Percentiles rank a stretch among this genome's conserved stretches.
phyloP scores from a whole-genome alignment of 2,329 filamentous ascomycete genomes.

The Aspergillus sergii region DNA sequence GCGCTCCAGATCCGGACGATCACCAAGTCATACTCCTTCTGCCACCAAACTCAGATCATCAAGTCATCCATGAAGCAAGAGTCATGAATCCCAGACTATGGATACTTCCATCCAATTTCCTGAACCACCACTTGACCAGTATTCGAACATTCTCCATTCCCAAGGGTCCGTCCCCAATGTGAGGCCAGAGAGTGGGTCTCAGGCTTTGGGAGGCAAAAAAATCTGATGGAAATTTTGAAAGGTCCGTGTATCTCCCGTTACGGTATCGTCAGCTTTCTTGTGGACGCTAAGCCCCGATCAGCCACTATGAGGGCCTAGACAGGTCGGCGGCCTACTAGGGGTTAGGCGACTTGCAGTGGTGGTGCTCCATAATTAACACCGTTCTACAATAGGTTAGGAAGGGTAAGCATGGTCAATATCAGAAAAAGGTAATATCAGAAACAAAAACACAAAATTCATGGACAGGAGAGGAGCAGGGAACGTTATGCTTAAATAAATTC shows the following conservation, averaged over 20 bases:
- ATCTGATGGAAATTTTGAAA: constrained; percentile 2
- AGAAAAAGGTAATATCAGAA: background rate
- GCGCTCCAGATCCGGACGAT: constrained; percentile 2
- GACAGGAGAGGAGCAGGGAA: background rate
- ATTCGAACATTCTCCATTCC: constrained; percentile 4
- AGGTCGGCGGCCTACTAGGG: constrained; percentile 16
- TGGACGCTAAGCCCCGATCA: constrained; percentile 20
- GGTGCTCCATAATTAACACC: constrained; percentile 6
- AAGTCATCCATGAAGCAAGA: background rate
- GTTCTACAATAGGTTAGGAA: background rate
- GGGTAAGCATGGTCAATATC: background rate
- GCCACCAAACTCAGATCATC: constrained; percentile 3
- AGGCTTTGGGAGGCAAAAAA: constrained; percentile 10
- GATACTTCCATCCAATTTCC: background rate
- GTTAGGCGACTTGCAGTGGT: constrained; percentile 3
- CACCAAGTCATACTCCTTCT: constrained; percentile 1
- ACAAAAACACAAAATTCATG: background rate
- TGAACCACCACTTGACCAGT: background rate
- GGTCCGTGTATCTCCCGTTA: constrained; percentile 23
- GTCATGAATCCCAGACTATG: constrained; percentile 1
- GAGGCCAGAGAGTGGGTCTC: constrained; percentile 9
- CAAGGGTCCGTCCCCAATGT: constrained; percentile 1
- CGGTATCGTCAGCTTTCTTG: constrained; percentile 15
- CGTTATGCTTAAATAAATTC: constrained; percentile 4
- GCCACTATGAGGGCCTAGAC: constrained; percentile 27